These are phyloP conservation scores for Endotrypanum monterogeii DNA, from an alignment of 208 protist genomes.

Conservation along the genomic window DNA sequence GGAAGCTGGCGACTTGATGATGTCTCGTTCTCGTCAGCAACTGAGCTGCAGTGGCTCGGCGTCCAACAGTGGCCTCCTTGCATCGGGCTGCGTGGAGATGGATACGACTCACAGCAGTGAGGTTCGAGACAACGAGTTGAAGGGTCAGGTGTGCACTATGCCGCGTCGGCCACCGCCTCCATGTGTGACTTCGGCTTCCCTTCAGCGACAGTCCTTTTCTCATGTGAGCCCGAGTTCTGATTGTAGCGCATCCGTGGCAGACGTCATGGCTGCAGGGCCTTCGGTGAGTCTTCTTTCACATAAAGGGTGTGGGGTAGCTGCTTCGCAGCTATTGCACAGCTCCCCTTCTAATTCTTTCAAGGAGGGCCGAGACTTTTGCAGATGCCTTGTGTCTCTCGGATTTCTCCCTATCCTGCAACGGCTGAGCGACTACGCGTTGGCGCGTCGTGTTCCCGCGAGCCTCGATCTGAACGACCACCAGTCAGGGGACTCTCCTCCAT, in stretches of 20 bases:
- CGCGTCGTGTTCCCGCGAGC: not conserved
- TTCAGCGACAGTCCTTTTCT: not conserved
- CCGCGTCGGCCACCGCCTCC: not conserved
- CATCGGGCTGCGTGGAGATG: constrained; percentile 2
- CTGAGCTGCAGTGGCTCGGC: not conserved
- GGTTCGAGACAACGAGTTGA: constrained; percentile 9
- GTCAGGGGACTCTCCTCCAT: not conserved
- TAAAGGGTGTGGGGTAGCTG: not conserved
- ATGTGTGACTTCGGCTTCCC: not conserved
- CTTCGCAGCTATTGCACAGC: not conserved
- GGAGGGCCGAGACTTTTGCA: constrained; percentile 22
- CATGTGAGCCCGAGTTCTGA: not conserved
- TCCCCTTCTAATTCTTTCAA: not conserved
- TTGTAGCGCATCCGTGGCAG: not conserved
- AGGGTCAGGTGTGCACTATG: constrained; percentile 4
- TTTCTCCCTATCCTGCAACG: constrained; percentile 37
- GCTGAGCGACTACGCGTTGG: constrained; percentile 24
- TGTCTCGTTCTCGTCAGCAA: not conserved
- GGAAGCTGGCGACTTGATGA: not conserved
- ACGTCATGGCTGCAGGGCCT: constrained; percentile 3
- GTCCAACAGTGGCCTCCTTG: not conserved
- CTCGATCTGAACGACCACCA: not conserved
- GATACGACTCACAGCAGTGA: constrained; percentile 28
- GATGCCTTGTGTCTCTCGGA: constrained; percentile 40
- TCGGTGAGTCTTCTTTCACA: constrained; percentile 14